These are phyloP conservation scores for Malassezia nana DNA, from an alignment of 1,284 basidiomycete genomes.

Conservation along the genomic window DNA sequence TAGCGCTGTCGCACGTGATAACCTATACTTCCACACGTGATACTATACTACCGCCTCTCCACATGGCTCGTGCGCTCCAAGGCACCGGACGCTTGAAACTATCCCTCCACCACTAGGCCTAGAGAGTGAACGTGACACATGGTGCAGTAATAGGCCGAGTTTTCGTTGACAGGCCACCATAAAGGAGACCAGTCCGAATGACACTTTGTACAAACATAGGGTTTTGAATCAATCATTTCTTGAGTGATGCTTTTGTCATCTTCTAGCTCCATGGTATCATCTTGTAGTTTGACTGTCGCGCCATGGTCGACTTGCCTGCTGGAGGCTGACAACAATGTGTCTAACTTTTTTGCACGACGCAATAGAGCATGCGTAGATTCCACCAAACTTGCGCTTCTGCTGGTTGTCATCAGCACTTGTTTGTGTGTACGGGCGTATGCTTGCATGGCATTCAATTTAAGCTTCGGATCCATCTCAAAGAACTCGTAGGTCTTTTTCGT, in stretches of 20 bases:
- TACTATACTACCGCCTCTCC: background rate
- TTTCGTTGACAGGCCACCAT: slow-evolving; percentile 9
- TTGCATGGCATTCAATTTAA: slow-evolving; percentile 74
- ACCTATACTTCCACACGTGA: slow-evolving; percentile 10
- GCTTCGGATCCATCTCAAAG: slow-evolving; percentile 67
- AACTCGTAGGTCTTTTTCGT: slow-evolving; percentile 65
- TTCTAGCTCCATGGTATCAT: background rate
- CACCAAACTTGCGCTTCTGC: slow-evolving; percentile 12
- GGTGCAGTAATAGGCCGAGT: background rate
- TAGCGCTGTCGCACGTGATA: background rate
- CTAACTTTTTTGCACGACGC: slow-evolving; percentile 31
- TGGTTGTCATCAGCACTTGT: slow-evolving; percentile 52
- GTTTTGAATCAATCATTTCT: background rate
- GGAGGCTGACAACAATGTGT: background rate
- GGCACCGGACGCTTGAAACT: background rate
- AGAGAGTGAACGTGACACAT: background rate
- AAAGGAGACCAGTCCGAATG: slow-evolving; percentile 11
- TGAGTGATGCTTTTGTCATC: background rate
- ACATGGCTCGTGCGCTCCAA: background rate
- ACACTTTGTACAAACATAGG: slow-evolving; percentile 1
- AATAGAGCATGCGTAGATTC: slow-evolving; percentile 34
- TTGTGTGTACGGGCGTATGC: slow-evolving; percentile 75
- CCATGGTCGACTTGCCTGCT: background rate
- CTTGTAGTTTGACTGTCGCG: background rate
- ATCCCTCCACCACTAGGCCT: background rate